Evolutionary conservation across 768 basidiomycete genomes (phyloP).

Genomic region (Russula brevipes): DNA sequence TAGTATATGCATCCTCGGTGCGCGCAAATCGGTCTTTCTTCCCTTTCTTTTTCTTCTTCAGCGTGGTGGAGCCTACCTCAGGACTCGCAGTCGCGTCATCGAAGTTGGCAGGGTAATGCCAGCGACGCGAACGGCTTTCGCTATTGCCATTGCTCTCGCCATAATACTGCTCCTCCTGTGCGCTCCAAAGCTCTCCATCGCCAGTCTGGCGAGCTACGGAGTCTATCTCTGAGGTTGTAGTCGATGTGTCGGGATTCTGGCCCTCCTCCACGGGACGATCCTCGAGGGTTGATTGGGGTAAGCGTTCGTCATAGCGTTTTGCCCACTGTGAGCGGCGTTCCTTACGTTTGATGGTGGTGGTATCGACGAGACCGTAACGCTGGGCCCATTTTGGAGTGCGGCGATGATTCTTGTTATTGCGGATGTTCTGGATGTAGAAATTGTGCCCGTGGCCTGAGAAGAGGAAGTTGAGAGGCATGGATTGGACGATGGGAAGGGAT

Average conservation of each 20-base stretch:
- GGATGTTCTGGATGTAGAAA: constrained; percentile 93
- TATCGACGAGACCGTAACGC: constrained; percentile 85
- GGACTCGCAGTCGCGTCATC: constrained; percentile 41
- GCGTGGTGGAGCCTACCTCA: constrained; percentile 36
- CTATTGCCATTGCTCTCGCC: constrained; percentile 39
- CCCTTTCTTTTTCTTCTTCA: constrained; percentile 62
- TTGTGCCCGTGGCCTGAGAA: constrained; percentile 80
- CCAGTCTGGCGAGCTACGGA: constrained; percentile 31
- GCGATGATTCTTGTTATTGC: constrained; percentile 89
- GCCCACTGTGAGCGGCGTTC: constrained; percentile 85
- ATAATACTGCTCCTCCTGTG: constrained; percentile 75
- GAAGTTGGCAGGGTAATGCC: constrained; percentile 86
- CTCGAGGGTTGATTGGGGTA: constrained; percentile 62
- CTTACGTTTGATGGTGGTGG: constrained; percentile 69
- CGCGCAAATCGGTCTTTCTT: constrained; percentile 88
- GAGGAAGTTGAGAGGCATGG: constrained; percentile 2
- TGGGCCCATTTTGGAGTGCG: constrained; percentile 97
- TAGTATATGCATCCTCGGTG: constrained; percentile 76
- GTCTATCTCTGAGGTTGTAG: constrained; percentile 30
- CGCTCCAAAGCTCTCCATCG: constrained; percentile 63
- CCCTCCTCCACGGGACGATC: constrained; percentile 75
- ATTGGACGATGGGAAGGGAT: constrained; percentile 7
- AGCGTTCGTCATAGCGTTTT: constrained; percentile 76
- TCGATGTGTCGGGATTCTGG: constrained; percentile 43
- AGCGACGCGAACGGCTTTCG: constrained; percentile 41